phyloP scores from a whole-genome alignment of 2,329 filamentous ascomycete genomes.

The Ophiostoma himal-ulmi region DNA sequence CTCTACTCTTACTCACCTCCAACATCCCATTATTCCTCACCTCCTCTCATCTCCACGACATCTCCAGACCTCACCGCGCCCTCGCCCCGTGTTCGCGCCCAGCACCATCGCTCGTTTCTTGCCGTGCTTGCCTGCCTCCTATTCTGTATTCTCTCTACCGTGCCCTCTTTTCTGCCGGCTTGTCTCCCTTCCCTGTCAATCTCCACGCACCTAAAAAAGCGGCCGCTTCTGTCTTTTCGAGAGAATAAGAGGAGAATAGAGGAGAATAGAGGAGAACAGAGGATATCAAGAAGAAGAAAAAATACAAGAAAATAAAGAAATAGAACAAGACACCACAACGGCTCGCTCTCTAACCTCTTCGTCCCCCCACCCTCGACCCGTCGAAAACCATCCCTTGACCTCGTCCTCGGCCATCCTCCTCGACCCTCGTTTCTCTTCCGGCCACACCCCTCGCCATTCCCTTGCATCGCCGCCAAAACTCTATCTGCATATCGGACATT shows the following conservation, averaged over 20 bases:
- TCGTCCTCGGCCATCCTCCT: background rate
- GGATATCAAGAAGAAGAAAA: background rate
- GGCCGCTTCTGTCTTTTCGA: constrained; percentile 17
- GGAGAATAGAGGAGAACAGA: background rate
- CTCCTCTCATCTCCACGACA: background rate
- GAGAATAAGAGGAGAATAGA: background rate
- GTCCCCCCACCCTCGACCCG: constrained; percentile 1
- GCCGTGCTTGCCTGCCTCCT: background rate
- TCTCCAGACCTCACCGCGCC: background rate
- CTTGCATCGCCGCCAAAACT: background rate
- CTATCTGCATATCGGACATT: background rate
- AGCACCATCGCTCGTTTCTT: constrained; percentile 15
- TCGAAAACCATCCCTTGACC: background rate
- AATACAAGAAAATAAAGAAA: background rate
- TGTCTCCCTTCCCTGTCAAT: constrained; percentile 7
- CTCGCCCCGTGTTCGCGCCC: constrained; percentile 12
- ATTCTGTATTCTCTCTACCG: background rate
- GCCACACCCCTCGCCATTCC: background rate
- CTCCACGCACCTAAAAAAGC: constrained; percentile 17
- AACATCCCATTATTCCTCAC: constrained; percentile 6
- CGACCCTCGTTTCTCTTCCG: background rate
- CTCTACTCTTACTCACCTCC: background rate
- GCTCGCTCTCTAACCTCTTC: background rate
- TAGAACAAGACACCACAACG: background rate
- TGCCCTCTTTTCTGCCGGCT: constrained; percentile 1